Evolutionary conservation across 768 basidiomycete species (phyloP), one percentile per base, ranked within the genome.

Genomic region (Auricularia sp.): DNA sequence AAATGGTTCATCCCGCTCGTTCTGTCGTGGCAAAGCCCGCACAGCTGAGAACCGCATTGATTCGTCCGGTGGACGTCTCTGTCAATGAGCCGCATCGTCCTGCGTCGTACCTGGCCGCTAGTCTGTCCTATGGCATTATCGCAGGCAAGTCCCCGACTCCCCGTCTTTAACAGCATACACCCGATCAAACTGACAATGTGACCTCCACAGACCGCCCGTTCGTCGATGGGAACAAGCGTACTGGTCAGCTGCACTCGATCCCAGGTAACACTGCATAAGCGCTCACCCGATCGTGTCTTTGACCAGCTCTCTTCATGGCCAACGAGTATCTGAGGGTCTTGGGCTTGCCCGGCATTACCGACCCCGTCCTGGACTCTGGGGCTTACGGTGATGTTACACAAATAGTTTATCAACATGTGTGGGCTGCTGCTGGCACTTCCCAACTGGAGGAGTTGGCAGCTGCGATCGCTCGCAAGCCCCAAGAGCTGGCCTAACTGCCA

Each of bases 291-390:
- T 18, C 1, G 47, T 18, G 47, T 18, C 21, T 16, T 18, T 51
- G 11, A 45, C 39, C 54, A 75, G 74, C 72, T 18, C 76, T 76
- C 66, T 77, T 74, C 65, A 64, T 76, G 3, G 74, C 71, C 2
- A 74, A 76, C 61, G 73, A 74, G 63, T 76, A 73, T 62, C 36
- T 74, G 37, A 73, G 74, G 39, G 74, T 73, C 1, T 71, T 71
- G 65, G 75, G 73, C 8, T 51, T 74, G 47, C 47, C 47, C 16
- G 45, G 63, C n/a, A 47, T 64, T 18, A 21, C 47, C 2, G 47
- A 51, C 16, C 7, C 39, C 39, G 39, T 14, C 39, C 13, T 42
- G 39, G 47, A 51, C 6, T 8, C 21, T 51, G 47, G 21, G 47
- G 11, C 18, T 18, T 16, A 21, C 14, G 47, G 21, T 16, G 47